A percentile compares a stretch with the other conserved stretches of the same genome.
Evolutionary conservation across 371 early-diverging fungal species (phyloP).

Genomic region (Rhizomucor pusillus): DNA sequence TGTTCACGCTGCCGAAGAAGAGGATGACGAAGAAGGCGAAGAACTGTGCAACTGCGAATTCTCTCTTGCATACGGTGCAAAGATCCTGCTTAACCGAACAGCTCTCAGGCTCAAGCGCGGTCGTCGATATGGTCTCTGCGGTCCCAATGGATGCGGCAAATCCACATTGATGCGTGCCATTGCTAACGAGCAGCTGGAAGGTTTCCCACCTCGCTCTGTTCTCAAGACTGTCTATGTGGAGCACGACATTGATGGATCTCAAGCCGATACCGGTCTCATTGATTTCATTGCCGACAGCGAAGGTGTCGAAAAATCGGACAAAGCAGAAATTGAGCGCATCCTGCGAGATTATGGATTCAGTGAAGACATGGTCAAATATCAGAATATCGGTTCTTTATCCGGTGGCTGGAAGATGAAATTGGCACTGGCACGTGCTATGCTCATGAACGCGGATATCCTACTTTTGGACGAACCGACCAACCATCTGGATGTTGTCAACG

Average conservation of each 20-base stretch:
- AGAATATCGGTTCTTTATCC: constrained; percentile 70
- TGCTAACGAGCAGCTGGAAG: constrained; percentile 70
- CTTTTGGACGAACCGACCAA: constrained; percentile 93
- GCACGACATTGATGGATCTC: constrained; percentile 76
- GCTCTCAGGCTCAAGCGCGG: constrained; percentile 74
- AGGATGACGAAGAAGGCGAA: constrained; percentile 68
- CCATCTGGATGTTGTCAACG: constrained; percentile 83
- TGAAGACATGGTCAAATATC: constrained; percentile 60
- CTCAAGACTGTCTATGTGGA: constrained; percentile 74
- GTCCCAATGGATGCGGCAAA: constrained; percentile 88
- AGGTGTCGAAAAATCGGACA: constrained; percentile 51
- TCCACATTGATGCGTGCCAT: constrained; percentile 86
- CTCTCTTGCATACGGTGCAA: constrained; percentile 80
- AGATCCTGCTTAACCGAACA: constrained; percentile 79
- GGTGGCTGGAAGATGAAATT: constrained; percentile 93
- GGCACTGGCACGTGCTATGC: constrained; percentile 83
- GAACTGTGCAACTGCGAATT: constrained; percentile 82
- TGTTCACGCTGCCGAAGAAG: constrained; percentile 33
- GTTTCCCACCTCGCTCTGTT: constrained; percentile 72
- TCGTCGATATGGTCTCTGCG: constrained; percentile 82
- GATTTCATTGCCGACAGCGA: constrained; percentile 64
- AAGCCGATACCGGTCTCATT: constrained; percentile 63
- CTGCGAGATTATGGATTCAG: constrained; percentile 69
- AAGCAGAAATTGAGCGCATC: constrained; percentile 53
- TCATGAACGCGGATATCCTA: constrained; percentile 81